Evolutionary conservation across 768 basidiomycete genomes (phyloP).

Genomic region (Leccinum ochraceum): DNA sequence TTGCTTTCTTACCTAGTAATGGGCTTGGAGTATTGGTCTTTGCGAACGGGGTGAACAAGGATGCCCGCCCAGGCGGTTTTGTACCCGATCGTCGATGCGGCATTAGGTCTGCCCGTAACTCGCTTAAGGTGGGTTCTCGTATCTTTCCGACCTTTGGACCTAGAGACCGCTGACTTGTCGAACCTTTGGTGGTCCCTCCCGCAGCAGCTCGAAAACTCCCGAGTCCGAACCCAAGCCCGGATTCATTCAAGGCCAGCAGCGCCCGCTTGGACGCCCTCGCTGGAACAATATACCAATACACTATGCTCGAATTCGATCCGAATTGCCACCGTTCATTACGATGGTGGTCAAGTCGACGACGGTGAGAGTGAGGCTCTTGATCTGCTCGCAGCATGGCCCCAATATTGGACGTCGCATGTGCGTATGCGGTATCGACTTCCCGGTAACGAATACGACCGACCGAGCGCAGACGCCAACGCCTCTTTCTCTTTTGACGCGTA

Average conservation of each 20-base stretch:
- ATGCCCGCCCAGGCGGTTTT: background rate
- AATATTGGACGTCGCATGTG: slow-evolving; percentile 39
- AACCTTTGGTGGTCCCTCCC: background rate
- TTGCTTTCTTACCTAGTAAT: background rate
- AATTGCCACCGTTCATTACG: slow-evolving; percentile 27
- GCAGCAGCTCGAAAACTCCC: background rate
- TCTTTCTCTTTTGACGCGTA: slow-evolving; percentile 19
- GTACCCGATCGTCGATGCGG: background rate
- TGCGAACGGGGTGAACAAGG: background rate
- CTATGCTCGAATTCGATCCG: slow-evolving; percentile 26
- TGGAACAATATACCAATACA: slow-evolving; percentile 37
- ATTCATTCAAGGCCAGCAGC: background rate
- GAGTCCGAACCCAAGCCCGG: background rate
- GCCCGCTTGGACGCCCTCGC: slow-evolving; percentile 27
- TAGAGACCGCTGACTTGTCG: background rate
- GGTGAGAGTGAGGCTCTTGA: background rate
- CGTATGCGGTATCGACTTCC: slow-evolving; percentile 24
- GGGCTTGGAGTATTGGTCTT: background rate
- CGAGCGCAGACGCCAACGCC: no score
- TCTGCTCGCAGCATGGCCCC: slow-evolving; percentile 35
- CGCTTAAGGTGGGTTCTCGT: background rate
- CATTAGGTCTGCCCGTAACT: background rate
- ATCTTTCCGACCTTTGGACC: background rate
- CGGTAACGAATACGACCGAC: no score
- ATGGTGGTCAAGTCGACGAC: no score